Percentiles rank a stretch among this genome's conserved stretches.
These are phyloP conservation scores for Fusarium sp. DNA, from an alignment of 2,329 filamentous ascomycete genomes.

Conservation along the genomic window DNA sequence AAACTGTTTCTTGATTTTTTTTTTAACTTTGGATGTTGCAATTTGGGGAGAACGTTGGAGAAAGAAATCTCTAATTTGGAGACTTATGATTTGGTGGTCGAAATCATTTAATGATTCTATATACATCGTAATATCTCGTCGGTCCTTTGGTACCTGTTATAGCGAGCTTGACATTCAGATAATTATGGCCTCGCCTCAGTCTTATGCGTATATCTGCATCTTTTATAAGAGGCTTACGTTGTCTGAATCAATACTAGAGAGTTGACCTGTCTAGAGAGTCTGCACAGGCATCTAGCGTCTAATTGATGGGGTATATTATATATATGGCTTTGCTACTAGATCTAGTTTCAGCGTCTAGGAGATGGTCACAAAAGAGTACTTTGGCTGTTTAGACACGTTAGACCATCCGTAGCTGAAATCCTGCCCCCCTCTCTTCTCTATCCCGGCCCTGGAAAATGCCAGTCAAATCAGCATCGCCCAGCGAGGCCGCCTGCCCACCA, in stretches of 20 bases:
- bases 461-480: constrained; percentile 70
- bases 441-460: constrained; percentile 75
- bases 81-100: constrained; percentile 39
- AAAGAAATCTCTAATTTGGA: constrained; percentile 27
- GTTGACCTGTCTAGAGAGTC: background rate
- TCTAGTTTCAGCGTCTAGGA: too few species aligned
- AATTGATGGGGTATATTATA: background rate
- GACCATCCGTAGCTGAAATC: constrained; percentile 71
- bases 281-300: background rate
- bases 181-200: background rate
- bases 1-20: constrained; percentile 24
- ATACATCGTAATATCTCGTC: constrained; percentile 39
- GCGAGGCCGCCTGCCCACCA: constrained; percentile 67
- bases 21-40: constrained; percentile 30
- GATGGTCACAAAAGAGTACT: background rate
- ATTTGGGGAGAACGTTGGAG: constrained; percentile 34
- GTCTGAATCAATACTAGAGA: too few species aligned
- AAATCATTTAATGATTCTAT: constrained; percentile 40
- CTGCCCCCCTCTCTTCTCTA: constrained; percentile 70
- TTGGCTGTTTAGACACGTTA: constrained; percentile 24
- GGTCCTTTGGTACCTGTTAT: constrained; percentile 14
- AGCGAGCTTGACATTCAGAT: constrained; percentile 9
- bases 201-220: background rate
- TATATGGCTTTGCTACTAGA: too few species aligned
- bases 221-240: background rate